Percentiles rank a stretch among this genome's conserved stretches.
Evolutionary conservation across 805 yeast species (phyloP).

Genomic region (Schizosaccharomyces osmophilus): DNA sequence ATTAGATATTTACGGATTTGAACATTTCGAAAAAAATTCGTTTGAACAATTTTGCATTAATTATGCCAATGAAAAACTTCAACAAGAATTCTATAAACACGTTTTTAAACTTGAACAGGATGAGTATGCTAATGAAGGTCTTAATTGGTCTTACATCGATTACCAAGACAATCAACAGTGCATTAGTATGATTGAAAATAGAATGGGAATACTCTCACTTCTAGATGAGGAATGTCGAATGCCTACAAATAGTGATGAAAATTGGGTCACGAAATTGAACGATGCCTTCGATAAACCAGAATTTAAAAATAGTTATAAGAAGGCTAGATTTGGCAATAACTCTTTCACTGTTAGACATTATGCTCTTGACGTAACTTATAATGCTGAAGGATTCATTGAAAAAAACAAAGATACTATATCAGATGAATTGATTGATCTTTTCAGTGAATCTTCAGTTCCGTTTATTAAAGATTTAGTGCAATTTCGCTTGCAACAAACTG

Average conservation of each 20-base stretch:
- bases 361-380: conserved; percentile 82
- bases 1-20: conserved; percentile 90
- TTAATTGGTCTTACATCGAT: conserved; percentile 90
- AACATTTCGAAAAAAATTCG: conserved; percentile 79
- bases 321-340: conserved; percentile 81
- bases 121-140: conserved; percentile 74
- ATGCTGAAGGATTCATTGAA: conserved; percentile 83
- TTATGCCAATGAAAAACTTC: conserved; percentile 86
- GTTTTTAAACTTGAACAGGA: conserved; percentile 93
- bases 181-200: conserved; percentile 71
- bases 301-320: conserved; percentile 51
- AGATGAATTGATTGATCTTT: conserved; percentile 76
- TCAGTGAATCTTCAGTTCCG: conserved; percentile 41
- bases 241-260: conserved; percentile 79
- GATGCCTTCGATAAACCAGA: conserved; percentile 53
- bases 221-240: conserved; percentile 87
- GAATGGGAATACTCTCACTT: conserved; percentile 63
- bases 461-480: conserved; percentile 41
- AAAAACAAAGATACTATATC: conserved; percentile 94
- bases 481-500: conserved; percentile 26
- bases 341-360: conserved; percentile 80
- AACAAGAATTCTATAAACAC: conserved; percentile 92
- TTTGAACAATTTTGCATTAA: conserved; percentile 79
- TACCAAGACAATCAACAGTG: conserved; percentile 94
- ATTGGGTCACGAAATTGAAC: conserved; percentile 78